These are phyloP conservation scores for Quercus bicolor DNA, from an alignment of 306 rosid species.

Conservation along the genomic window DNA sequence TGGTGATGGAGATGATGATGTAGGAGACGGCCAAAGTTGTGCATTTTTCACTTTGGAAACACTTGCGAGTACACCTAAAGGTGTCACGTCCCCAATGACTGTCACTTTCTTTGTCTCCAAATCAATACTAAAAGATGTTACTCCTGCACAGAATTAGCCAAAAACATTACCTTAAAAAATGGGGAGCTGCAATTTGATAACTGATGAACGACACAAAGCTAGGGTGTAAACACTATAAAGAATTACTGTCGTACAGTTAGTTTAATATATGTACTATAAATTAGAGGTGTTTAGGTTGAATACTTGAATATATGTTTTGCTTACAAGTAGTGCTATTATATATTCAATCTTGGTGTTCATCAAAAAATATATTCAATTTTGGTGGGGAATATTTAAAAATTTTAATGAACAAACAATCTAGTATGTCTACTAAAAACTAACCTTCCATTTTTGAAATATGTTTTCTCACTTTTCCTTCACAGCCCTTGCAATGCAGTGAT, in stretches of 20 bases:
- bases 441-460: conserved; percentile 93
- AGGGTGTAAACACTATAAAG: too few species aligned
- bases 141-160: conserved; percentile 52
- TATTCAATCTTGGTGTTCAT: too few species aligned
- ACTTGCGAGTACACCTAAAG: conserved; percentile 63
- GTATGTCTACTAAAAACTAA: conserved; percentile 4
- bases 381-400: too few species aligned
- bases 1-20: conserved; percentile 30
- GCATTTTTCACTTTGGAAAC: conserved; percentile 85
- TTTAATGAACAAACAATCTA: too few species aligned
- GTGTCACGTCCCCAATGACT: conserved; percentile 68
- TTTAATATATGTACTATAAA: too few species aligned
- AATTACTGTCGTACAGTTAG: background rate
- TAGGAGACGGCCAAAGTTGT: conserved; percentile 65
- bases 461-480: conserved; percentile 82
- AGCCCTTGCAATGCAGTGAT: conserved; percentile 81
- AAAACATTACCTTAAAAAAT: background rate
- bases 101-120: conserved; percentile 73
- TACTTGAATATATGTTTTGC: background rate
- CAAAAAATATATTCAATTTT: too few species aligned
- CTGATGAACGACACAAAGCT: background rate
- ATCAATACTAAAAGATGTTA: conserved; percentile 78
- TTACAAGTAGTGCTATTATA: background rate
- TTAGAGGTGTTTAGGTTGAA: background rate
- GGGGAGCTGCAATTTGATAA: background rate